Percentiles rank a stretch among this genome's conserved stretches.
These are phyloP conservation scores for Lotus japonicus DNA, from an alignment of 306 rosid species.

Conservation along the genomic window DNA sequence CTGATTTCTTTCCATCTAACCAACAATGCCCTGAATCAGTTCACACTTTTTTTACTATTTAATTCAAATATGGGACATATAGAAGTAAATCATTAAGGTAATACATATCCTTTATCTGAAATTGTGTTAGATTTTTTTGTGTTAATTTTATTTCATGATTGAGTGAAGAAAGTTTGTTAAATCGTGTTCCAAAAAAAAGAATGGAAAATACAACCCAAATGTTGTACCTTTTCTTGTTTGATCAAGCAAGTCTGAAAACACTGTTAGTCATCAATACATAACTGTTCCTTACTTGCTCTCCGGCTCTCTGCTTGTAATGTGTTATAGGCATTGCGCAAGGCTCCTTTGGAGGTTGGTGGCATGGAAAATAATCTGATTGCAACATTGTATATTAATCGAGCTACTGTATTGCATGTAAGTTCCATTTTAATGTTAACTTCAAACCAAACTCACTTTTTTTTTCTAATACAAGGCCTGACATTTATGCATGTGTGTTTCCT, in stretches of 20 bases:
- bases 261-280: not conserved
- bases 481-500: constrained; percentile 6
- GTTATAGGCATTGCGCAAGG: constrained; percentile 63
- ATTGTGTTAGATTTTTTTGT: not conserved
- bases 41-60: not conserved
- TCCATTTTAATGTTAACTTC: not conserved
- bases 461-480: constrained; percentile 10
- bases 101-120: not conserved
- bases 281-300: not conserved
- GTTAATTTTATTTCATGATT: not conserved
- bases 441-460: not conserved
- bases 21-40: not conserved
- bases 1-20: not conserved
- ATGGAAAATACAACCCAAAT: not conserved
- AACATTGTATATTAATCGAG: constrained; percentile 68
- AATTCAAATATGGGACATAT: not conserved
- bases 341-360: constrained; percentile 54
- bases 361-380: constrained; percentile 54
- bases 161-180: not conserved
- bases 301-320: constrained; percentile 4
- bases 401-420: constrained; percentile 71
- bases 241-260: not conserved
- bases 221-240: not conserved
- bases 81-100: not conserved
- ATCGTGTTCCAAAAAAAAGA: not conserved